A percentile compares a stretch with the other conserved stretches of the same genome.
Conservation (phyloP, 345 rosid genomes). For the Firmiana major region DNA sequence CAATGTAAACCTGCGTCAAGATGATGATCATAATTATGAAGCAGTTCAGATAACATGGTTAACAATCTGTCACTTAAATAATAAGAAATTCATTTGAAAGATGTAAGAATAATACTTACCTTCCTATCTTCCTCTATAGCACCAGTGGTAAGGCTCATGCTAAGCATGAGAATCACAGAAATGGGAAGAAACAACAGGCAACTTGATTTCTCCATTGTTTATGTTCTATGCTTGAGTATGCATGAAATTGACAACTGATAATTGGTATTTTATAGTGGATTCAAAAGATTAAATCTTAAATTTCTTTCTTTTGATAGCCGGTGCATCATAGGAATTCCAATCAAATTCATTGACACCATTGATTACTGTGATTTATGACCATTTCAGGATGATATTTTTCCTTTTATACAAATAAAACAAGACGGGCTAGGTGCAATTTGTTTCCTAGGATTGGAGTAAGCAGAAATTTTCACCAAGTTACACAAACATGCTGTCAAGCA, state of each 20-base stretch:
- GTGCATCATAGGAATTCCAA: not conserved
- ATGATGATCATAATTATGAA: not conserved
- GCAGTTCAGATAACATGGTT: not conserved
- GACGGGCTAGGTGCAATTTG: not conserved
- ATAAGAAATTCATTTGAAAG: not conserved
- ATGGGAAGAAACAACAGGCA: not conserved
- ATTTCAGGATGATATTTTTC: not conserved
- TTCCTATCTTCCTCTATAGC: not conserved
- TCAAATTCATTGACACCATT: not conserved
- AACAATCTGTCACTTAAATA: not conserved
- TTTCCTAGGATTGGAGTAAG: not conserved
- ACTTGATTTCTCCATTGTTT: not conserved
- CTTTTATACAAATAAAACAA: not conserved
- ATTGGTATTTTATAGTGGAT: not conserved
- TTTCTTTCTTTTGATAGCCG: not conserved
- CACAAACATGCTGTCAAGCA: not conserved
- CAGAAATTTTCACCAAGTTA: not conserved
- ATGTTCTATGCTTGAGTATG: not conserved
- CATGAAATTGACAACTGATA: not conserved
- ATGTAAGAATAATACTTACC: not conserved
- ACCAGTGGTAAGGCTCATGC: not conserved
- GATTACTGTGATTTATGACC: not conserved
- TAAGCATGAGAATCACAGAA: not conserved
- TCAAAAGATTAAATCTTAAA: not conserved
- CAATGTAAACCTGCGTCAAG: constrained; percentile 32